A percentile compares a stretch with the other conserved stretches of the same genome.
phyloP scores from a whole-genome alignment of 805 yeast genomes.

The Candida silvatica region DNA sequence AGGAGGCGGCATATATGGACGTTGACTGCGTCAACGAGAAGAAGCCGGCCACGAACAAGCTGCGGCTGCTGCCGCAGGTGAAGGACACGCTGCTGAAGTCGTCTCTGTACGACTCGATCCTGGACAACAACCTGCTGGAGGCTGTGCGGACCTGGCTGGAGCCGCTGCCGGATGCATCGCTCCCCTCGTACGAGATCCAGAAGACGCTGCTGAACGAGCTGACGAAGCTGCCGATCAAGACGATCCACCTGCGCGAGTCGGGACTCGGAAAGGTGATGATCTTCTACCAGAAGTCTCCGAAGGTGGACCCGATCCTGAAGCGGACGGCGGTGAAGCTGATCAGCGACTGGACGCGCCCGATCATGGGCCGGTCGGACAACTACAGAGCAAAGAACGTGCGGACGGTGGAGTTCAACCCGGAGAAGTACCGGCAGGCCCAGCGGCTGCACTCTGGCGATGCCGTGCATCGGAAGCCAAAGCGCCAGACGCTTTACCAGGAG shows the following conservation, averaged over 20 bases:
- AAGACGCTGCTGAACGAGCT: constrained; percentile 73
- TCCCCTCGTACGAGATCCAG: constrained; percentile 97
- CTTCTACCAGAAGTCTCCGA: constrained; percentile 85
- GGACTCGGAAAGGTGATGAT: constrained; percentile 90
- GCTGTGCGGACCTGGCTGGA: constrained; percentile 96
- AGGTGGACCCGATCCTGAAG: constrained; percentile 81
- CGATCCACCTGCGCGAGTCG: constrained; percentile 88
- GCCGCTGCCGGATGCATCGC: constrained; percentile 94
- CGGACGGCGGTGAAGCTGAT: constrained; percentile 84
- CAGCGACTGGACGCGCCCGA: constrained; percentile 98
- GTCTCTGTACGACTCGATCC: constrained; percentile 80
- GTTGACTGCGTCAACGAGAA: constrained; percentile 49
- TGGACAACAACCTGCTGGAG: constrained; percentile 89
- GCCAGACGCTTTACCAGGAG: constrained; percentile 70
- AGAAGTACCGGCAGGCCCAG: constrained; percentile 37
- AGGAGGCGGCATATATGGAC: constrained; percentile 73
- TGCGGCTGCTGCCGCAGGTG: constrained; percentile 74
- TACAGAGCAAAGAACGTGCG: constrained; percentile 79
- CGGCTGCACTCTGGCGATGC: constrained; percentile 21
- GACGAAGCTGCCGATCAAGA: constrained; percentile 79
- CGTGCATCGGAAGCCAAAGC: constrained; percentile 17
- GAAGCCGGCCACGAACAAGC: constrained; percentile 65
- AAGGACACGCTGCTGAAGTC: constrained; percentile 68
- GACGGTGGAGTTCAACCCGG: constrained; percentile 59
- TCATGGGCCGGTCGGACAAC: constrained; percentile 90